Evolutionary conservation across 169 alveolate genomes (phyloP).

Genomic region (Cystoisospora suis): DNA sequence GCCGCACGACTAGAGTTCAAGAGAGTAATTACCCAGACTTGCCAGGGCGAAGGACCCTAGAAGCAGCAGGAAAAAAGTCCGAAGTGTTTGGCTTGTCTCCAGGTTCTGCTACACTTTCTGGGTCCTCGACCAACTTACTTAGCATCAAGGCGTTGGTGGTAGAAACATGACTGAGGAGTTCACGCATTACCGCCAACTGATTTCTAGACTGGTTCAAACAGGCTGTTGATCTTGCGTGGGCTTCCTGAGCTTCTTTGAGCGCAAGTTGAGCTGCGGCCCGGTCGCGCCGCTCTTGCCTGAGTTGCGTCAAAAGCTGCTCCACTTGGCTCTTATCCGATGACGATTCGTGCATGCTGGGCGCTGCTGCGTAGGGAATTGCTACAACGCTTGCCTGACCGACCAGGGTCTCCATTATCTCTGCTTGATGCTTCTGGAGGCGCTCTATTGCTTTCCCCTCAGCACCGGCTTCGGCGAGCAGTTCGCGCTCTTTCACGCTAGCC

Average conservation of each 20-base stretch:
- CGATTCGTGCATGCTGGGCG: not conserved
- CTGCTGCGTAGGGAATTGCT: not conserved
- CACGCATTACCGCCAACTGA: not conserved
- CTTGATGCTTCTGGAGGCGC: not conserved
- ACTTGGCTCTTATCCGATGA: not conserved
- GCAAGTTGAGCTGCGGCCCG: constrained; percentile 14
- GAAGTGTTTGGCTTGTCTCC: no score
- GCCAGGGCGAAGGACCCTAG: no score
- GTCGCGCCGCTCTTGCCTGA: constrained; percentile 10
- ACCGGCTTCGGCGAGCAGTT: not conserved
- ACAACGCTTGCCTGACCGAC: not conserved
- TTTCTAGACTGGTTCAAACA: not conserved
- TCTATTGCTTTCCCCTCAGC: not conserved
- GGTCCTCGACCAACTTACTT: not conserved
- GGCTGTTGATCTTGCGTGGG: not conserved
- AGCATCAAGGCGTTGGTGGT: not conserved
- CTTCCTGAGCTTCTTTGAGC: not conserved
- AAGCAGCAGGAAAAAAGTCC: no score
- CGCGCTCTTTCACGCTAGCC: not conserved
- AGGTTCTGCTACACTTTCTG: no score
- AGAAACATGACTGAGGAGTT: not conserved
- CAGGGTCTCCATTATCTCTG: not conserved
- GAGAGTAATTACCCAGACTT: no score
- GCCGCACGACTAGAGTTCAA: no score
- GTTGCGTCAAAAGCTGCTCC: not conserved